phyloP scores from a whole-genome alignment of 2,329 filamentous ascomycete genomes.

The Penicillium sp. region DNA sequence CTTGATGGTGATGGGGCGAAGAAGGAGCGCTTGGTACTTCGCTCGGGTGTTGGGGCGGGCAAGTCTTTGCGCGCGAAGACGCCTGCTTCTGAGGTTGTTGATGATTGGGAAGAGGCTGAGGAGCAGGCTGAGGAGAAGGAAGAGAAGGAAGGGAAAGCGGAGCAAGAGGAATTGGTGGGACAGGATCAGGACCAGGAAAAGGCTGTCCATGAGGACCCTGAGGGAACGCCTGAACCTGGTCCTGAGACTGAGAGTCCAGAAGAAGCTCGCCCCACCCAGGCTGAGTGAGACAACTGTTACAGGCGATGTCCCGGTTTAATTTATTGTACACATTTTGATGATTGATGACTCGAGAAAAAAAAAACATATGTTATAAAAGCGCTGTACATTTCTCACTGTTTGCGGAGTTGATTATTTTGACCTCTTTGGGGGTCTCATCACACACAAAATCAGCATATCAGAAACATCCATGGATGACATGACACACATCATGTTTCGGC shows the following conservation, averaged over 20 bases:
- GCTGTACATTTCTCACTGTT: neutral
- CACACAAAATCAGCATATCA: neutral
- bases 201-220: constrained; percentile 1
- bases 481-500: neutral
- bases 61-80: constrained; percentile 29
- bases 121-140: constrained; percentile 38
- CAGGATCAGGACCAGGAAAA: constrained; percentile 19
- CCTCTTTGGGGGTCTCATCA: neutral
- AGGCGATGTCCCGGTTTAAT: neutral
- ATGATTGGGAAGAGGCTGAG: constrained; percentile 49
- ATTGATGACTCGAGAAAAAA: constrained; percentile 5
- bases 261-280: neutral
- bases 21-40: constrained; percentile 37
- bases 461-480: too few species aligned
- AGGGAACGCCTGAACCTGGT: neutral
- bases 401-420: neutral
- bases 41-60: constrained; percentile 35
- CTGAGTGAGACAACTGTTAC: neutral
- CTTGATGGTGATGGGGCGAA: constrained; percentile 29
- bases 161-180: constrained; percentile 42
- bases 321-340: neutral
- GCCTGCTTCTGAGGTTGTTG: constrained; percentile 38
- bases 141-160: constrained; percentile 35
- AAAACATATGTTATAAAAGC: neutral
- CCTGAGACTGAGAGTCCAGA: neutral